Evolutionary conservation across 768 basidiomycete genomes (phyloP).

Genomic region (Sarcomyxa edulis): DNA sequence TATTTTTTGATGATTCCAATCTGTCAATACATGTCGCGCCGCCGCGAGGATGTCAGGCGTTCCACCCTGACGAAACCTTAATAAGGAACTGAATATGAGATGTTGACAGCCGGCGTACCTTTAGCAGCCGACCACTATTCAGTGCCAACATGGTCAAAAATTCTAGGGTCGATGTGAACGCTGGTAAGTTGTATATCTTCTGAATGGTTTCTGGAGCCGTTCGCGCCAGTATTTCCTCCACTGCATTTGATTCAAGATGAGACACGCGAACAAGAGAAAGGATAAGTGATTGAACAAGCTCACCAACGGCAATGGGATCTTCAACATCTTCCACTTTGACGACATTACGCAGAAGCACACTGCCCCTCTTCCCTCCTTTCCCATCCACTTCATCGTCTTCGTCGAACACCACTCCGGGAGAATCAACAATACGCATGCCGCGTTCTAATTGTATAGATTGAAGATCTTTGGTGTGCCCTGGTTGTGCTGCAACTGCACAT

Average conservation of each 20-base stretch:
- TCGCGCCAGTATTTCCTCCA: constrained; percentile 79
- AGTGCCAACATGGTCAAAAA: constrained; percentile 90
- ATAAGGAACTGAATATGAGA: background rate
- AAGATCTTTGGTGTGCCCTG: constrained; percentile 89
- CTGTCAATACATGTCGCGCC: constrained; percentile 75
- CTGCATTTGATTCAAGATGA: constrained; percentile 34
- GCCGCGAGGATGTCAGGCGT: constrained; percentile 83
- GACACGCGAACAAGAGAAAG: background rate
- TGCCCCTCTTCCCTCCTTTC: constrained; percentile 46
- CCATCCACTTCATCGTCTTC: constrained; percentile 52
- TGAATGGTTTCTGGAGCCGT: constrained; percentile 68
- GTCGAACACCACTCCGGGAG: constrained; percentile 96
- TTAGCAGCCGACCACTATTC: constrained; percentile 75
- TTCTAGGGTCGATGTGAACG: constrained; percentile 65
- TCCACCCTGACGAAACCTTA: constrained; percentile 57
- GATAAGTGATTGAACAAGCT: constrained; percentile 21
- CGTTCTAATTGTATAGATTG: constrained; percentile 92
- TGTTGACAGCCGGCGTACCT: constrained; percentile 58
- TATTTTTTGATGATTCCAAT: constrained; percentile 97
- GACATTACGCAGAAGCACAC: constrained; percentile 80
- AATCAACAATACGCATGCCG: constrained; percentile 89
- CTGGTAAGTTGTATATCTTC: constrained; percentile 82
- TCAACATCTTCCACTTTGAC: constrained; percentile 87
- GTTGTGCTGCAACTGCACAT: constrained; percentile 92
- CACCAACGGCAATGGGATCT: constrained; percentile 87